Conservation (phyloP, 73 alveolate species). For the Uronychia setigera region DNA sequence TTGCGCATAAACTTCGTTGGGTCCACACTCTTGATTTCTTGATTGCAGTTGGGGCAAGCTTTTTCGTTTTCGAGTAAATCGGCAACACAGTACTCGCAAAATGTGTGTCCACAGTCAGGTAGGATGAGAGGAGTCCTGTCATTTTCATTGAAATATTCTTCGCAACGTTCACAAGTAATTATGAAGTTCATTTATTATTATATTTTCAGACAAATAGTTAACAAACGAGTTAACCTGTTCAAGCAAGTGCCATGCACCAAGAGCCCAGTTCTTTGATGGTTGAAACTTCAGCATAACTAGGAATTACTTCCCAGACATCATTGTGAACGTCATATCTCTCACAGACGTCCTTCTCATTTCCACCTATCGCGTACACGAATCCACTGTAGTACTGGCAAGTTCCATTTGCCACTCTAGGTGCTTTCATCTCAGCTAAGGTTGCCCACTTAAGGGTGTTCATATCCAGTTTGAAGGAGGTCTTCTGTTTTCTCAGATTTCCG, state of each 20-base stretch:
- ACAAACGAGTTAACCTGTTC: too few species aligned
- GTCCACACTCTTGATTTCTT: slow-evolving; percentile 53
- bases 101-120: slow-evolving; percentile 76
- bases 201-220: too few species aligned
- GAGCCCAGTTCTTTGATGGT: slow-evolving; percentile 26
- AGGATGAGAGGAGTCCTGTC: slow-evolving; percentile 60
- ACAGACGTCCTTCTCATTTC: slow-evolving; percentile 67
- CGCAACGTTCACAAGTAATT: slow-evolving; percentile 51
- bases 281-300: slow-evolving; percentile 39
- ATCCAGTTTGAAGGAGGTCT: slow-evolving; percentile 22
- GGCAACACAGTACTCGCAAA: slow-evolving; percentile 72
- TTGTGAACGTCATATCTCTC: slow-evolving; percentile 56
- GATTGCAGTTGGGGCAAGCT: slow-evolving; percentile 39
- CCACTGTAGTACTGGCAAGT: slow-evolving; percentile 37
- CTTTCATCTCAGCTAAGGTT: slow-evolving; percentile 57
- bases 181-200: slow-evolving; percentile 46
- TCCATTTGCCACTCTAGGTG: slow-evolving; percentile 39
- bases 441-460: slow-evolving; percentile 35
- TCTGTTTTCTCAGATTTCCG: slow-evolving; percentile 33
- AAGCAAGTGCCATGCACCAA: slow-evolving; percentile 30
- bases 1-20: slow-evolving; percentile 54
- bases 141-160: slow-evolving; percentile 40
- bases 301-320: slow-evolving; percentile 58
- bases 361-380: slow-evolving; percentile 56
- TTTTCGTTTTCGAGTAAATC: slow-evolving; percentile 53